Evolutionary conservation across 768 basidiomycete genomes (phyloP).

Genomic region (Floccularia luteovirens): DNA sequence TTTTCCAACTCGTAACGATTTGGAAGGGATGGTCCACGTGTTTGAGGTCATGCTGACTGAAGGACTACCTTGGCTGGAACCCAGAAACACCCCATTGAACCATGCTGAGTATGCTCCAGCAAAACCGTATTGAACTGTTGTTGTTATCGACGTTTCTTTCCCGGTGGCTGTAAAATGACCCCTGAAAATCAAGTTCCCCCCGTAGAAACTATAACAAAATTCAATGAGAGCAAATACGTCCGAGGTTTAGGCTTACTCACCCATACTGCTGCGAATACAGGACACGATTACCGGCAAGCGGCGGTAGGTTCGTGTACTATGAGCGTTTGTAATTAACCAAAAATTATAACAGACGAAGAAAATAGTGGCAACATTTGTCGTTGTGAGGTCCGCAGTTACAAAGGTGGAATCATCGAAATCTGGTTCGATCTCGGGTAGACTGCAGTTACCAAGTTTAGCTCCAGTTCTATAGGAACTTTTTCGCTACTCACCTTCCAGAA

Average conservation of each 20-base stretch:
- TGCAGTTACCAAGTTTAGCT: constrained; percentile 9
- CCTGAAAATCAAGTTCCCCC: constrained; percentile 43
- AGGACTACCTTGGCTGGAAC: constrained; percentile 35
- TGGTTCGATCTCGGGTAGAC: constrained; percentile 40
- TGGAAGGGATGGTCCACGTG: constrained; percentile 30
- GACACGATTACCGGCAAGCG: constrained; percentile 31
- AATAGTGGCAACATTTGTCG: constrained; percentile 39
- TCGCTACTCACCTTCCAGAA: constrained; percentile 28
- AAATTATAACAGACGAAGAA: constrained; percentile 39
- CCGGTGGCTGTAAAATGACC: constrained; percentile 47
- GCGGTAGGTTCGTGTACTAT: constrained; percentile 43
- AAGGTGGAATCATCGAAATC: constrained; percentile 43
- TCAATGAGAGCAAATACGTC: constrained; percentile 18
- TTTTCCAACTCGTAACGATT: constrained; percentile 22
- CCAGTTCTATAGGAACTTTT: not conserved
- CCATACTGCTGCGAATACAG: constrained; percentile 48
- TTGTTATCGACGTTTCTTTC: constrained; percentile 33
- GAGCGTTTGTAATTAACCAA: constrained; percentile 39
- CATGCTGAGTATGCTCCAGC: constrained; percentile 47
- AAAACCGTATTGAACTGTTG: constrained; percentile 40
- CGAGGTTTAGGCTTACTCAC: constrained; percentile 32
- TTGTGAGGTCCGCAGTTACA: constrained; percentile 30
- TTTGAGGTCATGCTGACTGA: constrained; percentile 34
- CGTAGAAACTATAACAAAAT: constrained; percentile 26
- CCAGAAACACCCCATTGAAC: constrained; percentile 41